Evolutionary conservation across 495 filamentous ascomycete species (phyloP), one percentile per base, ranked within the genome.

Genomic region (Entonaema liquescens): DNA sequence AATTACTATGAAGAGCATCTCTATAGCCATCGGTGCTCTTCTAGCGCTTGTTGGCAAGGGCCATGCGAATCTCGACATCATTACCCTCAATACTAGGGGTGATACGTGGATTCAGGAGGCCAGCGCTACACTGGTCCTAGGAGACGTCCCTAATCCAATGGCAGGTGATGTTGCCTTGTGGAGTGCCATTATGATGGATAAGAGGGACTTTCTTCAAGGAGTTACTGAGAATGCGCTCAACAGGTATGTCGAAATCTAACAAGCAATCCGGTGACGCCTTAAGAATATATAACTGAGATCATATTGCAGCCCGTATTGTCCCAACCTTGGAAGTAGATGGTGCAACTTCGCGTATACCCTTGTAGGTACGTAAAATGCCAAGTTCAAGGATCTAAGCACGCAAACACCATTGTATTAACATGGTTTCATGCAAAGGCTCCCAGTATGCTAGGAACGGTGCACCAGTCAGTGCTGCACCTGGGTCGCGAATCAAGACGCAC

Each of bases 181-280:
- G 55, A 58, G 55, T 12, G 33, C 55, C n/a, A 58, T 58, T 17
- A 38, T 40, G 55, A 58, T 58, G 55, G 55, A 58, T 23, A 58
- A 58, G 55, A 38, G 17, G n/a, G 55, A 58, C 55, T 58, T 58
- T 19, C 55, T 58, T 33, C 55, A 58, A 12, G 33, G 55, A 38
- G 36, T 38, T 5, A 38, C 36, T n/a, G 36, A 38, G 13, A 38
- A 38, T n/a, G 36, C 36, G 3, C 36, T 38, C n/a, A 15, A 38
- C 13, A 38, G 36, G 36, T n/a, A 38, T 38, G 36, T 3, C 13
- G 11, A 15, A 2, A n/a, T 38, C 13, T 1, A 38, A 4, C 36
- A 38, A 38, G 2, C 13, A 38, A 5, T 15, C 36, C n/a, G 6
- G 36, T n/a, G 13, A 5, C 2, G 2, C 13, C 3, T 38, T 5